A percentile compares a stretch with the other conserved stretches of the same genome.
Conservation (phyloP, 163 green algal genomes). For the Picocystis sp. region DNA sequence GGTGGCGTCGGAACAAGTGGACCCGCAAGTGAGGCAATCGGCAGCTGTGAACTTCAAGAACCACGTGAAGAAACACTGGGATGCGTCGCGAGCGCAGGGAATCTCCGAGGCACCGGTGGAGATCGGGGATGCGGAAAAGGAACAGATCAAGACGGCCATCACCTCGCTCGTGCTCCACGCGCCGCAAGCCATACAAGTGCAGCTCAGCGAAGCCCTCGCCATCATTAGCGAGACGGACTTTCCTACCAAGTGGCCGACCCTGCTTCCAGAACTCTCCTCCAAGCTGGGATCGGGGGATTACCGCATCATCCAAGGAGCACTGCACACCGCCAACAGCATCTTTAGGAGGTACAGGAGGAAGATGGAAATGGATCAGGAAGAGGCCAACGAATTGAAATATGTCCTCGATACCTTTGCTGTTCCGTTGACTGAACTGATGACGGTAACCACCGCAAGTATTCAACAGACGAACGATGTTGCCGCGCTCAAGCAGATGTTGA, state of each 20-base stretch:
- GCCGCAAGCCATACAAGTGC: conserved; percentile 50
- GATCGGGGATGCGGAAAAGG: conserved; percentile 36
- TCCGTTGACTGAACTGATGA: conserved; percentile 31
- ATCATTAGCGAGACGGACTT: conserved; percentile 88
- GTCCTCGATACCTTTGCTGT: conserved; percentile 39
- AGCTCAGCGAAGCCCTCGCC: conserved; percentile 82
- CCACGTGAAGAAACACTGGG: conserved; percentile 74
- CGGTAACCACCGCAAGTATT: neutral
- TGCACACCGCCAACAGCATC: conserved; percentile 78
- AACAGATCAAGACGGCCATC: conserved; percentile 72
- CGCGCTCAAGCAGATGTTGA: conserved; percentile 37
- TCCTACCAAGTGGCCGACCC: conserved; percentile 53
- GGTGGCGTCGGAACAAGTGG: conserved; percentile 35
- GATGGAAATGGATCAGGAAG: conserved; percentile 13
- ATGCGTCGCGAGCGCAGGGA: neutral
- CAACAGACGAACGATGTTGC: conserved; percentile 16
- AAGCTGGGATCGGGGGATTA: conserved; percentile 33
- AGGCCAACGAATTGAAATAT: conserved; percentile 36
- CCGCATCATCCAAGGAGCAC: conserved; percentile 42
- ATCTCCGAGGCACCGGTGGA: conserved; percentile 1
- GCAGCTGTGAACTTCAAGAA: conserved; percentile 98
- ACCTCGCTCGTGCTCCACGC: conserved; percentile 70
- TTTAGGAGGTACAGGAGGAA: conserved; percentile 61
- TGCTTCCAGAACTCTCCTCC: conserved; percentile 78
- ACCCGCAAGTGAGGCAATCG: conserved; percentile 57